phyloP scores from a whole-genome alignment of 768 basidiomycete species.

The Xerocomus potaroensis region DNA sequence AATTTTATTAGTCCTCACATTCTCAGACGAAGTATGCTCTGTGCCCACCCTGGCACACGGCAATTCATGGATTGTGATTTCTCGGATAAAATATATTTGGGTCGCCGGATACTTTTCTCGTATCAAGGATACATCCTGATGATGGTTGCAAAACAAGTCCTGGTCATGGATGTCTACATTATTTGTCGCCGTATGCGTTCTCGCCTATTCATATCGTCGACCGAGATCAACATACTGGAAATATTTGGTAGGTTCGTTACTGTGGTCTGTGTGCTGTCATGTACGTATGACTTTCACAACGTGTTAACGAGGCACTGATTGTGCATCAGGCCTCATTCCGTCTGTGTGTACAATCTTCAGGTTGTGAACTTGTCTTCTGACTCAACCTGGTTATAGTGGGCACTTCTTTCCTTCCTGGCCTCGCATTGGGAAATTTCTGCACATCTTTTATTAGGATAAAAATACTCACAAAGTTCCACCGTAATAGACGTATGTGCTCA shows the following conservation, averaged over 20 bases:
- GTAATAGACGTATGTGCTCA: not conserved
- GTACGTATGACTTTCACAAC: not conserved
- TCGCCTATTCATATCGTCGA: too few relatives aligned
- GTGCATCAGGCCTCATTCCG: not conserved
- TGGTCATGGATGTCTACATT: too few relatives aligned
- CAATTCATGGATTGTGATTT: too few relatives aligned
- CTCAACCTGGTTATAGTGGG: not conserved
- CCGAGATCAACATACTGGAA: too few relatives aligned
- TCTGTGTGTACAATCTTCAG: not conserved
- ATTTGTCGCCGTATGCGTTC: too few relatives aligned
- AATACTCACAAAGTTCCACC: not conserved
- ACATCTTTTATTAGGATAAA: too few relatives aligned
- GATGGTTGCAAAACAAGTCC: too few relatives aligned
- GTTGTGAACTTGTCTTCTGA: not conserved
- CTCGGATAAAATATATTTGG: slow-evolving; percentile 39
- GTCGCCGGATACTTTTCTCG: too few relatives aligned
- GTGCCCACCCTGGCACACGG: too few relatives aligned
- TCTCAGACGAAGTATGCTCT: too few relatives aligned
- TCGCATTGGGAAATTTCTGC: not conserved
- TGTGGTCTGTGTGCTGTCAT: not conserved
- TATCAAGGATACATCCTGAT: too few relatives aligned
- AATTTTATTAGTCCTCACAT: too few relatives aligned
- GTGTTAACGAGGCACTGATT: not conserved
- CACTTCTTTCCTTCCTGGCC: not conserved
- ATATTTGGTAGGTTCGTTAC: not conserved